Base-by-base conservation (phyloP, 1,139 yeast species). In the Magnusiomyces sp. region DNA sequence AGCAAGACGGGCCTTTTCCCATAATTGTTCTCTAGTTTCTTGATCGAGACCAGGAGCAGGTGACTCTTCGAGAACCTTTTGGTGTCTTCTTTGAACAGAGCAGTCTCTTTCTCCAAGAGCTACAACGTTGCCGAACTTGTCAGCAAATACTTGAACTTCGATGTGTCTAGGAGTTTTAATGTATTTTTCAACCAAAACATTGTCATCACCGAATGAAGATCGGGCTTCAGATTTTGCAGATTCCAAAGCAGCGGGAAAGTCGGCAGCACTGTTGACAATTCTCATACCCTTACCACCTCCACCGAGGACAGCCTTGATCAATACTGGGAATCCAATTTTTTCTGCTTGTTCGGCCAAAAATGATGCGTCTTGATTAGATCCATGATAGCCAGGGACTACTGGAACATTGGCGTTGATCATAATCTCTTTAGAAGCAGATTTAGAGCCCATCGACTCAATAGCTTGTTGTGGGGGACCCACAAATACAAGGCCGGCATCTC, bases 1-100 rank as follows among this genome's bases (percentile, higher is more conserved):
- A 58, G 79, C 76, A 52, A 66, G 75, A 49, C 79, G 77, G 5
- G 83, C 83, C 63, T 77, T 80, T 49, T 79, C 72, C 68, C 79
- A 76, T 49, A 78, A 73, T 44, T 78, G 76, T 58, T 75, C 76
- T 56, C 82, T 67, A 41, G 75, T 79, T n/a, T 58, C 60, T 52
- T 66, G 68, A 39, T 78, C 77, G 53, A 78, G 67, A 56, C 74
- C 77, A 56, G 79, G 78, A 34, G 82, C 71, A 16, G 78, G 78
- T 2, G 74, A 62, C 57, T 74, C 78, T 56, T 74, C 79, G 41
- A 74, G 64, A n/a, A 73, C 75, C 56, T 73, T 73, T 53, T 73
- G 77, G 56, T 73, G 77, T 31, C 77, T 64, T 55, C 77, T 65
- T 61, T 73, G 77, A 38, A 73, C 72, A 9, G 76, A 71, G 53